phyloP scores from a whole-genome alignment of 805 yeast species.

The Hanseniaspora jakobsenii region DNA sequence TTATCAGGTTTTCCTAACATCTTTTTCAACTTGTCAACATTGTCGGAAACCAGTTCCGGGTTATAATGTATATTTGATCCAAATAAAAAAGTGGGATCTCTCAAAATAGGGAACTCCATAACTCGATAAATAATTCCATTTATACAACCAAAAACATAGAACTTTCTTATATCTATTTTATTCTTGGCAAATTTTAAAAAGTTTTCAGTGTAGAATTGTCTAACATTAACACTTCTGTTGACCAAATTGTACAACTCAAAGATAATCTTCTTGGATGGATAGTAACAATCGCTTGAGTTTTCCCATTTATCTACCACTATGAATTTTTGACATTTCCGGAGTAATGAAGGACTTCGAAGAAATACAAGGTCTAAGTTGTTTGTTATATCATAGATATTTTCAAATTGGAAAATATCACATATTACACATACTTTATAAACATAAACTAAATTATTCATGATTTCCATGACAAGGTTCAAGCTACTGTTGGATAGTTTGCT shows the following conservation, averaged over 20 bases:
- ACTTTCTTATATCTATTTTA: constrained; percentile 70
- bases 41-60: constrained; percentile 3
- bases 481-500: constrained; percentile 74
- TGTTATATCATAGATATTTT: constrained; percentile 81
- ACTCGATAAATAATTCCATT: constrained; percentile 75
- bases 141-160: constrained; percentile 75
- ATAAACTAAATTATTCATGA: constrained; percentile 83
- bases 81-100: not conserved
- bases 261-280: constrained; percentile 54
- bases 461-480: constrained; percentile 62
- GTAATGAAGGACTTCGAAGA: constrained; percentile 50
- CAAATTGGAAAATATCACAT: constrained; percentile 78
- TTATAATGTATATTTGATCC: constrained; percentile 18
- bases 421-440: constrained; percentile 66
- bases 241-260: constrained; percentile 67
- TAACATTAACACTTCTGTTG: constrained; percentile 63
- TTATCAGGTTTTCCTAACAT: constrained; percentile 10
- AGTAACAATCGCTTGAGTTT: constrained; percentile 19
- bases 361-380: constrained; percentile 56
- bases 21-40: constrained; percentile 17
- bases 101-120: constrained; percentile 56
- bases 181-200: constrained; percentile 35
- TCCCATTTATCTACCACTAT: constrained; percentile 29
- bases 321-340: constrained; percentile 75
- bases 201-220: constrained; percentile 72